Evolutionary conservation across 1,284 basidiomycete species (phyloP).

Genomic region (Microbotryum violaceum): DNA sequence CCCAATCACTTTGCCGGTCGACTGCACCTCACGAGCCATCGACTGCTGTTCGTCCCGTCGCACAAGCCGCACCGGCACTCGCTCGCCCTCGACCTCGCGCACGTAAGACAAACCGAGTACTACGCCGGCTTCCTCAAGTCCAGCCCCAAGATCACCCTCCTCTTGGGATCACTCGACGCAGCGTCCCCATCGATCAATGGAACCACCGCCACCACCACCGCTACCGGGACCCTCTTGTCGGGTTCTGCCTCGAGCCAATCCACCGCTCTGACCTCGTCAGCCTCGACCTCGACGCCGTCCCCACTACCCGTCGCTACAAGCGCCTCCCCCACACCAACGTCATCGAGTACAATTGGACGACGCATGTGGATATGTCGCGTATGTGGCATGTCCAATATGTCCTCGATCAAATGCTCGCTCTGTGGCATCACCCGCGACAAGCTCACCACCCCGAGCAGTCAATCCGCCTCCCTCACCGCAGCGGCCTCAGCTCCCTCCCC

Average conservation of each 20-base stretch:
- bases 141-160: slow-evolving; percentile 78
- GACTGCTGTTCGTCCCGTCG: slow-evolving; percentile 67
- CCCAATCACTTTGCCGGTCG: slow-evolving; percentile 62
- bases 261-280: background rate
- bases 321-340: slow-evolving; percentile 12
- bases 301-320: background rate
- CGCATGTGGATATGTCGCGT: slow-evolving; percentile 70
- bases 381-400: slow-evolving; percentile 68
- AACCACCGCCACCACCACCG: slow-evolving; percentile 8
- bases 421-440: slow-evolving; percentile 51
- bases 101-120: slow-evolving; percentile 71
- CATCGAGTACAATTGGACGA: slow-evolving; percentile 39
- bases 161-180: slow-evolving; percentile 44
- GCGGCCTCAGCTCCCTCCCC: slow-evolving; percentile 34
- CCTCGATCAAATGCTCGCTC: slow-evolving; percentile 55
- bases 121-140: slow-evolving; percentile 89
- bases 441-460: background rate
- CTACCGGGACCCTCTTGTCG: background rate
- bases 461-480: slow-evolving; percentile 4
- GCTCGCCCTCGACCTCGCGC: slow-evolving; percentile 50
- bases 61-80: slow-evolving; percentile 46
- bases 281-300: background rate
- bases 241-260: background rate
- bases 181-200: background rate
- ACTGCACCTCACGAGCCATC: slow-evolving; percentile 71